phyloP scores from a whole-genome alignment of 2,329 filamentous ascomycete species.

The Decorospora gaudefroyi region DNA sequence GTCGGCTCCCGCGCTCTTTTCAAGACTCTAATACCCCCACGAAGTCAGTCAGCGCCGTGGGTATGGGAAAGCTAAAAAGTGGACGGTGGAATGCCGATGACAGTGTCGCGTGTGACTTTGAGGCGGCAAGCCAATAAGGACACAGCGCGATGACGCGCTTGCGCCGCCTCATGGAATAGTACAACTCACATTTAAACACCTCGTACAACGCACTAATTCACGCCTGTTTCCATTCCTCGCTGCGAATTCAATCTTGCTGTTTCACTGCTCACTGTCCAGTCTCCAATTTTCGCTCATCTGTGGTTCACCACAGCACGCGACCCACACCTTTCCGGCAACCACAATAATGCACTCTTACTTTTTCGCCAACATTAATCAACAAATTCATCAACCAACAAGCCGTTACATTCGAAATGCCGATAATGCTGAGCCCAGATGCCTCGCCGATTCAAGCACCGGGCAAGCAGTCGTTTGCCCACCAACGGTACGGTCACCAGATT shows the following conservation, averaged over 20 bases:
- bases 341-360: conserved; percentile 19
- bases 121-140: conserved; percentile 17
- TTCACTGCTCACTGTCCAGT: conserved; percentile 5
- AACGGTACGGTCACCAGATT: conserved; percentile 15
- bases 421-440: conserved; percentile 10
- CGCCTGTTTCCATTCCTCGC: conserved; percentile 9
- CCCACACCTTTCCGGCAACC: conserved; percentile 7
- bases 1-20: conserved; percentile 3
- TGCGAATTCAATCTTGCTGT: neutral
- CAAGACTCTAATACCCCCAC: conserved; percentile 12
- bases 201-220: conserved; percentile 8
- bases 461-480: conserved; percentile 4
- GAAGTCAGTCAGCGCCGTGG: conserved; percentile 13
- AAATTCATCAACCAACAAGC: conserved; percentile 13
- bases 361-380: conserved; percentile 14
- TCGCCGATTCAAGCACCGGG: neutral
- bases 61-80: conserved; percentile 6
- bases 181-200: conserved; percentile 19
- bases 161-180: conserved; percentile 18
- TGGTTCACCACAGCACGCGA: conserved; percentile 22
- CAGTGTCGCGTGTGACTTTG: conserved; percentile 27
- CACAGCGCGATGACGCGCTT: conserved; percentile 18
- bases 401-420: conserved; percentile 13
- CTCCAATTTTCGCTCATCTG: conserved; percentile 10
- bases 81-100: conserved; percentile 18